Percentiles rank a stretch among this genome's conserved stretches.
Conservation (phyloP, 257 asterid genomes). For the Solanum infundibuliforme region DNA sequence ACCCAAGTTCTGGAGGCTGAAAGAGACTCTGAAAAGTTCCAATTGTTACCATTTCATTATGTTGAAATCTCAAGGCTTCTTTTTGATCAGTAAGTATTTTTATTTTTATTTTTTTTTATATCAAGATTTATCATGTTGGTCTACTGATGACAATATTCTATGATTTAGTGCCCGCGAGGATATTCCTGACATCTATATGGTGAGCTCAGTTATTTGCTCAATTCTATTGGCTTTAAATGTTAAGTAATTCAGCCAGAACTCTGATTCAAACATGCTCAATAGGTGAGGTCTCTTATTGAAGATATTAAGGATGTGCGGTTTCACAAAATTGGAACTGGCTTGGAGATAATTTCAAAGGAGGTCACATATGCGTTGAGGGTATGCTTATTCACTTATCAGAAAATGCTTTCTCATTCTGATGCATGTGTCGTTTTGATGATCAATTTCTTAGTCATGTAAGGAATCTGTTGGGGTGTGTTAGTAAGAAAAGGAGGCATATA, state of each 20-base stretch:
- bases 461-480: background rate
- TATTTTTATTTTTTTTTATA: background rate
- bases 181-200: constrained; percentile 81
- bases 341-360: constrained; percentile 70
- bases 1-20: constrained; percentile 80
- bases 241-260: background rate
- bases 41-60: constrained; percentile 88
- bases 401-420: background rate
- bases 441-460: background rate
- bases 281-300: constrained; percentile 92
- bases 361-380: constrained; percentile 69
- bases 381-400: constrained; percentile 4
- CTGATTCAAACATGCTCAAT: constrained; percentile 1
- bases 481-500: background rate
- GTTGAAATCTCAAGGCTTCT: constrained; percentile 94
- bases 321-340: constrained; percentile 83
- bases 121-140: background rate
- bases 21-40: constrained; percentile 77
- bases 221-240: background rate
- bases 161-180: constrained; percentile 76
- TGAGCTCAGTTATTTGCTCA: constrained; percentile 20
- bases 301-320: constrained; percentile 92
- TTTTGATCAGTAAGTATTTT: constrained; percentile 67
- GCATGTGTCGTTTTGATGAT: background rate
- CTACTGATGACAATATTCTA: constrained; percentile 8